phyloP scores from a whole-genome alignment of 495 filamentous ascomycete genomes.

The Talaromyces stipitatus region DNA sequence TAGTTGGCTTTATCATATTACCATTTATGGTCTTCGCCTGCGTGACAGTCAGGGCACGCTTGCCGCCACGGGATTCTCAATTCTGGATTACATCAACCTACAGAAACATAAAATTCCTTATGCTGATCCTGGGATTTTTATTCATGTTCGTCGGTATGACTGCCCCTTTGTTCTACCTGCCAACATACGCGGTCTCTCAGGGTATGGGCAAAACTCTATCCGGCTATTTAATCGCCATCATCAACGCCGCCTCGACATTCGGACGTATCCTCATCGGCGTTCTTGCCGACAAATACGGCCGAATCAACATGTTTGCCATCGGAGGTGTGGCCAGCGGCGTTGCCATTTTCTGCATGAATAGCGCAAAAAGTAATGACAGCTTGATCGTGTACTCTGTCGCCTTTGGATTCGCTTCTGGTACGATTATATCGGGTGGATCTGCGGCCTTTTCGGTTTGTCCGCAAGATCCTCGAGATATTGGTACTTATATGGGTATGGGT shows the following conservation, averaged over 20 bases:
- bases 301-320: constrained; percentile 36
- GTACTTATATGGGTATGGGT: constrained; percentile 50
- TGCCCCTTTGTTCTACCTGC: constrained; percentile 60
- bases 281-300: constrained; percentile 46
- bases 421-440: constrained; percentile 37
- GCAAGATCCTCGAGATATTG: constrained; percentile 34
- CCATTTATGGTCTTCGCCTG: constrained; percentile 32
- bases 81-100: constrained; percentile 36
- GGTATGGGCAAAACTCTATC: constrained; percentile 50
- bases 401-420: constrained; percentile 28
- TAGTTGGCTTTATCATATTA: constrained; percentile 45
- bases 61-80: constrained; percentile 28
- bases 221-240: constrained; percentile 55
- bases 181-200: constrained; percentile 41
- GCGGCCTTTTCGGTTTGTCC: constrained; percentile 35
- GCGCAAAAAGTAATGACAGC: constrained; percentile 15
- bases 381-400: constrained; percentile 23
- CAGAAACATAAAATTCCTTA: constrained; percentile 12
- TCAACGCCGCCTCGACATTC: constrained; percentile 55
- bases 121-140: constrained; percentile 33
- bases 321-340: constrained; percentile 17
- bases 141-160: constrained; percentile 62
- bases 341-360: constrained; percentile 21
- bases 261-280: constrained; percentile 50
- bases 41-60: constrained; percentile 28